phyloP scores from a whole-genome alignment of 192 early-diverging fungal species.

The Rhizoclosmatium sp. region DNA sequence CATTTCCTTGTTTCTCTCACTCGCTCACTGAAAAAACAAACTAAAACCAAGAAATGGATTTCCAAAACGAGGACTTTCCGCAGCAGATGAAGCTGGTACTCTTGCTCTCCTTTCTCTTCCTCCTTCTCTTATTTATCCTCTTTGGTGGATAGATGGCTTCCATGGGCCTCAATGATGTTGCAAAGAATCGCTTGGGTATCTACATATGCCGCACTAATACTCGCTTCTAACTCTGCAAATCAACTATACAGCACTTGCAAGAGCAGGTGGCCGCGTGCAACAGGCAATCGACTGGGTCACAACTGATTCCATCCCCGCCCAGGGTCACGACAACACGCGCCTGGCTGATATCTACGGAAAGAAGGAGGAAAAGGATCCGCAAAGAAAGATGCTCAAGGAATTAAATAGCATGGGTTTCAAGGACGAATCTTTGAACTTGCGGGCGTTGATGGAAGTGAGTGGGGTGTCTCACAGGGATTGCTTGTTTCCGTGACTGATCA shows the following conservation, averaged over 20 bases:
- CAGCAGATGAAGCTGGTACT: no score
- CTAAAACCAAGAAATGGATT: no score
- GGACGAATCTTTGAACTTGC: conserved; percentile 20
- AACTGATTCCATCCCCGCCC: conserved; percentile 25
- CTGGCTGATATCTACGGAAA: neutral
- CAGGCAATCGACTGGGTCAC: conserved; percentile 38
- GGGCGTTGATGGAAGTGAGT: conserved; percentile 21
- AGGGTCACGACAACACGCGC: conserved; percentile 14
- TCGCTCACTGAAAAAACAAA: no score
- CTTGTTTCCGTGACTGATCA: neutral
- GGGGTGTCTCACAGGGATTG: neutral
- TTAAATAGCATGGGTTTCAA: conserved; percentile 22
- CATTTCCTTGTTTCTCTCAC: neutral
- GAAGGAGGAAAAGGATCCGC: conserved; percentile 1
- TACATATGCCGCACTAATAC: no score
- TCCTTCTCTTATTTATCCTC: no score
- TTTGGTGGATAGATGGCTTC: neutral
- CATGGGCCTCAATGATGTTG: conserved; percentile 19
- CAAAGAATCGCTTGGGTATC: conserved; percentile 21
- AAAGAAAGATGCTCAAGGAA: neutral
- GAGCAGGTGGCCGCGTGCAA: conserved; percentile 34
- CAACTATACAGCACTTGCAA: conserved; percentile 7
- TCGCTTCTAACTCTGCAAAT: no score
- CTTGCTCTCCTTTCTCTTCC: no score
- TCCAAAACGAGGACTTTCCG: no score